phyloP scores from a whole-genome alignment of 495 filamentous ascomycete species.

The Xanthoparmelia taractica region DNA sequence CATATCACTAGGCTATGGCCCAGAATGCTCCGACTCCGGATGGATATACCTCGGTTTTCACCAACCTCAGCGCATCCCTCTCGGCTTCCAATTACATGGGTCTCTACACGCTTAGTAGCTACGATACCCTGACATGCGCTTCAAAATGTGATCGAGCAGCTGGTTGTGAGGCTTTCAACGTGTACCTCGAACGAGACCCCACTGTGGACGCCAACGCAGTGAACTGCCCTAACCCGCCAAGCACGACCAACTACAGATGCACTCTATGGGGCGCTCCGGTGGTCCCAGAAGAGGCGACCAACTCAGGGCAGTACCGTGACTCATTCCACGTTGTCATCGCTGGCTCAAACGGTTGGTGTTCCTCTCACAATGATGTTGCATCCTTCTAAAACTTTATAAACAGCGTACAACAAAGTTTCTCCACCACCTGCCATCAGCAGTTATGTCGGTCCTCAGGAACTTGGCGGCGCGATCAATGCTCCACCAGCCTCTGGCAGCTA shows the following conservation, averaged over 20 bases:
- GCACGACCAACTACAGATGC: slow-evolving; percentile 48
- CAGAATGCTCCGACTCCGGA: slow-evolving; percentile 23
- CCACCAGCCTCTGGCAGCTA: slow-evolving; percentile 31
- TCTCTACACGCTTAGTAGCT: slow-evolving; percentile 33
- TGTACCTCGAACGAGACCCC: slow-evolving; percentile 45
- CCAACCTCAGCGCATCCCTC: slow-evolving; percentile 31
- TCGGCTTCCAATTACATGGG: slow-evolving; percentile 37
- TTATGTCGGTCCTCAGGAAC: slow-evolving; percentile 26
- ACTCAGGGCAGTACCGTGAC: slow-evolving; percentile 33
- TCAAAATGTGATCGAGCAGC: slow-evolving; percentile 26
- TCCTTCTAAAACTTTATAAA: not conserved
- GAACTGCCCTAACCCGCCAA: slow-evolving; percentile 37
- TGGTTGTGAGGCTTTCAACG: slow-evolving; percentile 39
- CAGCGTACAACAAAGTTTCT: slow-evolving; percentile 31
- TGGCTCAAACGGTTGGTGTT: slow-evolving; percentile 33
- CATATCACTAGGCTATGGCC: not conserved
- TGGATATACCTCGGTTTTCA: slow-evolving; percentile 36
- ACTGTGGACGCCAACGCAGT: slow-evolving; percentile 29
- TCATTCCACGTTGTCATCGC: slow-evolving; percentile 40
- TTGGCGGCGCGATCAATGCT: slow-evolving; percentile 38
- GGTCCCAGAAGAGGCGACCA: slow-evolving; percentile 29
- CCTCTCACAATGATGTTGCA: not conserved
- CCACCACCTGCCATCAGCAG: slow-evolving; percentile 29
- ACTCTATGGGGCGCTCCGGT: slow-evolving; percentile 41
- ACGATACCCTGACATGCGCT: slow-evolving; percentile 36